Evolutionary conservation across 1,139 yeast genomes (phyloP).

Genomic region (Sugiyamaella neomexicana): DNA sequence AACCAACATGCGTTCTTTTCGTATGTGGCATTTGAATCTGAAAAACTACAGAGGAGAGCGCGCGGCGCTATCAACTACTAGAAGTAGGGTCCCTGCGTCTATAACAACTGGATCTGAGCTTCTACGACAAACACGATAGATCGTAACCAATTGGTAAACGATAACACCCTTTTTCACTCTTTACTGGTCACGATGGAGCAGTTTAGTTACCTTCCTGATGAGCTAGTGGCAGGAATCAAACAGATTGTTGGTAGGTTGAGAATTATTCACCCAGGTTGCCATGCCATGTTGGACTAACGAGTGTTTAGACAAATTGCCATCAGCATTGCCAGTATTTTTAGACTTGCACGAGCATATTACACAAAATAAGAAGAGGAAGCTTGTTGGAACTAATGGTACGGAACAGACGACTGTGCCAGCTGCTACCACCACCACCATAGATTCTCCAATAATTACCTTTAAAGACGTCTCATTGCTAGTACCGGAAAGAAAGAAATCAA

Average conservation of each 20-base stretch:
- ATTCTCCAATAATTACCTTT: constrained; percentile 17
- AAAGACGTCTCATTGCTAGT: constrained; percentile 32
- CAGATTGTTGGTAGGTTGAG: constrained; percentile 15
- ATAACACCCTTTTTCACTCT: too few relatives aligned
- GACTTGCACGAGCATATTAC: constrained; percentile 5
- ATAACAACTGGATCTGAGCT: too few relatives aligned
- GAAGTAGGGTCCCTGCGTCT: too few relatives aligned
- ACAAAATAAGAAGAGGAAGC: constrained; percentile 14
- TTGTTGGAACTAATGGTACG: constrained; percentile 1
- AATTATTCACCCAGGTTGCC: background rate
- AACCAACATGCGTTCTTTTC: too few relatives aligned
- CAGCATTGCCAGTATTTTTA: constrained; percentile 14
- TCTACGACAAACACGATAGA: too few relatives aligned
- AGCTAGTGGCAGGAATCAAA: constrained; percentile 9
- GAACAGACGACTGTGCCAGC: background rate
- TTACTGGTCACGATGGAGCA: constrained; percentile 7
- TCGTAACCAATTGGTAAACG: background rate
- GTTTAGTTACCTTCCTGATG: constrained; percentile 14
- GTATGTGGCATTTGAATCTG: too few relatives aligned
- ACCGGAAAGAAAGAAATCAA: constrained; percentile 37
- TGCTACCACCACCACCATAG: background rate
- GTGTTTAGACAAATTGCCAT: constrained; percentile 10
- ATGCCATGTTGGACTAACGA: background rate
- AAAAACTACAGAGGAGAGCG: too few relatives aligned
- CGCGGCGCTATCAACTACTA: too few relatives aligned